Evolutionary conservation across 139 green algal species (phyloP).

Genomic region (Chlamydomonas sp.): DNA sequence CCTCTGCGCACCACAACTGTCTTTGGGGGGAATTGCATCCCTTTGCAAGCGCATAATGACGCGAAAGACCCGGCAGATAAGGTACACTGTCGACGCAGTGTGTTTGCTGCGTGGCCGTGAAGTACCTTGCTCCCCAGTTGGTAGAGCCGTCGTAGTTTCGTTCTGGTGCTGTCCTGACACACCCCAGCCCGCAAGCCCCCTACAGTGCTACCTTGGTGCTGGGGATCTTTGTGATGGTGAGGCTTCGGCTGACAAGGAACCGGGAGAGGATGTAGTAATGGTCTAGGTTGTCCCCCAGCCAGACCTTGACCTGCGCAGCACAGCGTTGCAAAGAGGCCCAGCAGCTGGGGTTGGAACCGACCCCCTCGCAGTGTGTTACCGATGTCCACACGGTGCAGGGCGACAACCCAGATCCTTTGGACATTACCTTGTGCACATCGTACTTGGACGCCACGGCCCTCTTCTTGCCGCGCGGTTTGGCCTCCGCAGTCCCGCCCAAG

Average conservation of each 20-base stretch:
- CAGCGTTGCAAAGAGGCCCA: background rate
- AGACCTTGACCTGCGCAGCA: constrained; percentile 80
- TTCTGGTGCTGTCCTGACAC: too few relatives aligned
- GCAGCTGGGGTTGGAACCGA: background rate
- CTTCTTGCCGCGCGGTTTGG: constrained; percentile 36
- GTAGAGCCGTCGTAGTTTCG: too few relatives aligned
- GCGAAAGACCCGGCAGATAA: too few relatives aligned
- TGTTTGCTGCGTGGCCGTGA: too few relatives aligned
- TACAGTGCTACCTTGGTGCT: constrained; percentile 73
- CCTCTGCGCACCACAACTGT: too few relatives aligned
- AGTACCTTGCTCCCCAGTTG: too few relatives aligned
- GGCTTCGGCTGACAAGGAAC: constrained; percentile 90
- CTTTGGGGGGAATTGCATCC: too few relatives aligned
- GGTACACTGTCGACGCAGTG: too few relatives aligned
- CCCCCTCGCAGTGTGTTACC: background rate
- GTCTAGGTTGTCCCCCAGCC: constrained; percentile 71
- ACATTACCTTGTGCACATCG: constrained; percentile 81
- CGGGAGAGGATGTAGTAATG: constrained; percentile 96
- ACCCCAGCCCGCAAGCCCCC: too few relatives aligned
- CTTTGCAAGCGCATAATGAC: too few relatives aligned
- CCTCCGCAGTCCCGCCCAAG: background rate
- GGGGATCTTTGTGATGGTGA: constrained; percentile 90
- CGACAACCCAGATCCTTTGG: background rate
- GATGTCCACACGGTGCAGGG: background rate
- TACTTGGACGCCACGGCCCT: constrained; percentile 73